Conservation (phyloP, 345 rosid species). For the Populus nigra region DNA sequence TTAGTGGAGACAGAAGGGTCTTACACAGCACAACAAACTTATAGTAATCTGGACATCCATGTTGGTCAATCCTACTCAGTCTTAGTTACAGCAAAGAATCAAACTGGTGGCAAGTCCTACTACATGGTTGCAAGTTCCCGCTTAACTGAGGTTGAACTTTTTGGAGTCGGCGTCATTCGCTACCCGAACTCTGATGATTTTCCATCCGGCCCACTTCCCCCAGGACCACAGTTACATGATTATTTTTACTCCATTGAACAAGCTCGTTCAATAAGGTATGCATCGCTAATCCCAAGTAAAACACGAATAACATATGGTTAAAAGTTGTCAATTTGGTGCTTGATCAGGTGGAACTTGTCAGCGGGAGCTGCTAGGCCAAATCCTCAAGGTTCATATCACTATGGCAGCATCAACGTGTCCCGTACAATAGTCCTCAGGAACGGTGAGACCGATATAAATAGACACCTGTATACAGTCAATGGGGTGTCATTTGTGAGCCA, state of each 20-base stretch:
- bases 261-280: conserved; percentile 41
- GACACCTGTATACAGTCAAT: conserved; percentile 35
- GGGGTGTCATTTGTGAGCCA: conserved; percentile 39
- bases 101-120: conserved; percentile 23
- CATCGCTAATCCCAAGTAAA: too few relatives aligned
- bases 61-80: conserved; percentile 43
- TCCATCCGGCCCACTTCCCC: conserved; percentile 27
- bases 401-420: conserved; percentile 38
- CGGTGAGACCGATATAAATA: conserved; percentile 16
- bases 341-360: conserved; percentile 37
- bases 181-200: conserved; percentile 30
- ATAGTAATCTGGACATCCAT: conserved; percentile 37
- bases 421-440: conserved; percentile 38
- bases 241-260: conserved; percentile 40
- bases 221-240: conserved; percentile 28
- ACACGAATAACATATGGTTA: not conserved
- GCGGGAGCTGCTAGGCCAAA: conserved; percentile 48
- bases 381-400: conserved; percentile 53
- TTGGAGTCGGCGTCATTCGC: conserved; percentile 30
- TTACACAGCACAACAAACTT: conserved; percentile 27
- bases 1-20: conserved; percentile 50
- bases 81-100: conserved; percentile 33
- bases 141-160: conserved; percentile 24
- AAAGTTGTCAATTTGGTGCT: not conserved
- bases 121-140: conserved; percentile 47